Base-by-base conservation (phyloP, 345 rosid species). In the Anastatica hierochuntica region DNA sequence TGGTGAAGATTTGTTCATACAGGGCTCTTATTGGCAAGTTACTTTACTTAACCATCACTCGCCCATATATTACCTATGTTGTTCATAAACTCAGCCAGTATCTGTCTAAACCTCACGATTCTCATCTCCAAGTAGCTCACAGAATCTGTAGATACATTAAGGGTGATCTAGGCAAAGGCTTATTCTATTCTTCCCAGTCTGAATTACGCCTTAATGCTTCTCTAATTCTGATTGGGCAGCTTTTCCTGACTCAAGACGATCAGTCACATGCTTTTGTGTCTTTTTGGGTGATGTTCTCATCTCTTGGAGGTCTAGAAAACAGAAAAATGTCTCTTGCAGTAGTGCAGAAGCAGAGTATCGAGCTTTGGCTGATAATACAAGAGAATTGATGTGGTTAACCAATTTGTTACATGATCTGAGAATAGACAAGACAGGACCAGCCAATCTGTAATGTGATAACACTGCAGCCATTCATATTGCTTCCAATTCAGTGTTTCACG, bases 381-480 rank as follows among this genome's bases (percentile, higher is more conserved):
- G 8, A 1, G 30, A 27, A 27, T 1, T 27, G 8, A 7, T 27
- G 2, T 27, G 30, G 30, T 1, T 27, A 1, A 27, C 4, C 30
- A 4, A 27, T 3, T 27, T 27, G 30, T 27, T 1, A 27, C 30
- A 3, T 1, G 6, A 3, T 27, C 6, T 1, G 1, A 27, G 4
- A 7, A 17, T 1, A 8, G 0, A 1, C 3, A n/a, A 6, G 15
- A 14, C 2, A 1, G 23, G 23, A 0, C 23, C 24, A 0, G 7
- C 14, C 0, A 40, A 40, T 4, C 1, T 16, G 2, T 40, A 3
- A 3, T 40, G 44, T 17, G 45, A 41, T 10, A 41, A 18, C 8
- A 41, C 45, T 1, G 13, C 45, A 1, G 6, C 30, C 30, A 27
- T 27, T 7, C 30, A 27, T 1, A 27, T 27, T 27, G 30, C 30